Base-by-base conservation (phyloP, 495 filamentous ascomycete species). In the Thozetella sp. region DNA sequence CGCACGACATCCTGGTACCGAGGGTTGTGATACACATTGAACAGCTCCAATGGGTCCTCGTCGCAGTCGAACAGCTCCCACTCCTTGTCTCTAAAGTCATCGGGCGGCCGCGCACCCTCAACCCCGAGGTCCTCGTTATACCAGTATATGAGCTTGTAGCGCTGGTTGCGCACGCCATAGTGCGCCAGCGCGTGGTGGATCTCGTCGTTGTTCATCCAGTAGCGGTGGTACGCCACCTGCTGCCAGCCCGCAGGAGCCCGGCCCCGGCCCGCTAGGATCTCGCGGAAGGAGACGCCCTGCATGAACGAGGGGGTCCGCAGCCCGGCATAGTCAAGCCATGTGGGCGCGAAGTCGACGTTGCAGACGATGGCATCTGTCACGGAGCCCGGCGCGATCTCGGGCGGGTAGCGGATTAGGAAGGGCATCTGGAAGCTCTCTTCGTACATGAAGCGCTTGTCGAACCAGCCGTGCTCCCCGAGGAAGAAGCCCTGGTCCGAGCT, bases 351-450 rank as follows among this genome's bases (percentile, higher is more conserved):
- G 48, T 80, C 77, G 11, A 78, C 77, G 56, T 80, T 78, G 57
- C 67, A 72, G 46, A 80, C 67, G 17, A 78, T 78, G 43, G 76
- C 75, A 43, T 73, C 63, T 61, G 67, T 72, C 4, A 77, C 54
- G 22, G 50, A 67, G 1, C 69, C 71, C 1, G 71, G 51, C 6
- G 54, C 13, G 19, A 80, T 76, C 30, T 68, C 61, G 19, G 43
- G 40, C 15, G 77, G 77, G 51, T 75, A 78, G n/a, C 71, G 68
- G 40, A 75, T 70, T 2, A 78, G 63, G 37, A 80, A 76, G 2
- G 76, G 76, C 77, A 80, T 80, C 55, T 80, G 73, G 63, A 80
- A 80, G n/a, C 65, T 69, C 61, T 79, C 69, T 56, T 80, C 77
- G 67, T 79, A 80, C 64, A 80, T 76, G 66, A 80, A 76, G 1